phyloP scores from a whole-genome alignment of 2,329 filamentous ascomycete genomes.

The Incumbomyces delicatus region DNA sequence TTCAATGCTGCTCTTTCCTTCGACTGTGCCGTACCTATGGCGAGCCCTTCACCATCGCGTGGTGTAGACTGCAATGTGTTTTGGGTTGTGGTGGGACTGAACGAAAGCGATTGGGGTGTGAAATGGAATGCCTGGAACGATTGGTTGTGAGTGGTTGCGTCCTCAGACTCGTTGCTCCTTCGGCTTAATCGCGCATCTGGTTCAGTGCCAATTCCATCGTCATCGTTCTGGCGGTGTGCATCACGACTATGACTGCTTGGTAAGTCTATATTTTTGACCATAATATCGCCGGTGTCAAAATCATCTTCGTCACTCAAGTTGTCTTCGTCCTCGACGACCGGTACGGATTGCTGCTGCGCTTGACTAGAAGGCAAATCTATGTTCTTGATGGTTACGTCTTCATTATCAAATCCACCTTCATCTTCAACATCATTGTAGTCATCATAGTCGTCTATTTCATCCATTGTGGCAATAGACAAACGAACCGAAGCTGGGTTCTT shows the following conservation, averaged over 20 bases:
- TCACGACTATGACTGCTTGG: not conserved
- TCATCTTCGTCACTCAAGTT: conserved; percentile 37
- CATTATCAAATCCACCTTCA: conserved; percentile 26
- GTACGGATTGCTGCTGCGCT: not conserved
- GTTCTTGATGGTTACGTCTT: conserved; percentile 4
- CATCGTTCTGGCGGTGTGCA: not conserved
- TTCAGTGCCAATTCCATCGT: too few relatives aligned
- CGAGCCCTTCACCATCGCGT: conserved; percentile 19
- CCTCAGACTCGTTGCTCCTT: too few relatives aligned
- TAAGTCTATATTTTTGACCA: conserved; percentile 27
- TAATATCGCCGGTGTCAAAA: conserved; percentile 40
- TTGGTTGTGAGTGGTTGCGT: conserved; percentile 4
- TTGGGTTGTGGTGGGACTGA: conserved; percentile 21
- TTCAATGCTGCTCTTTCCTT: conserved; percentile 10
- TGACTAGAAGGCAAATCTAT: conserved; percentile 6
- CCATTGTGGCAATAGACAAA: conserved; percentile 1
- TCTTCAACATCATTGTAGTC: conserved; percentile 37
- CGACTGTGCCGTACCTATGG: conserved; percentile 17
- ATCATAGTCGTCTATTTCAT: conserved; percentile 29
- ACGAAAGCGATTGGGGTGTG: conserved; percentile 22
- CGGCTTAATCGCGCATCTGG: too few relatives aligned
- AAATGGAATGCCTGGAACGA: conserved; percentile 20
- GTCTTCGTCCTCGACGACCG: conserved; percentile 12
- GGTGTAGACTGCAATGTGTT: conserved; percentile 22
- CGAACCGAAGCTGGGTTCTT: conserved; percentile 27